Percentiles rank a stretch among this genome's conserved stretches.
Evolutionary conservation across 129 eudicot species (phyloP).

Genomic region (Flaveria trinervia): DNA sequence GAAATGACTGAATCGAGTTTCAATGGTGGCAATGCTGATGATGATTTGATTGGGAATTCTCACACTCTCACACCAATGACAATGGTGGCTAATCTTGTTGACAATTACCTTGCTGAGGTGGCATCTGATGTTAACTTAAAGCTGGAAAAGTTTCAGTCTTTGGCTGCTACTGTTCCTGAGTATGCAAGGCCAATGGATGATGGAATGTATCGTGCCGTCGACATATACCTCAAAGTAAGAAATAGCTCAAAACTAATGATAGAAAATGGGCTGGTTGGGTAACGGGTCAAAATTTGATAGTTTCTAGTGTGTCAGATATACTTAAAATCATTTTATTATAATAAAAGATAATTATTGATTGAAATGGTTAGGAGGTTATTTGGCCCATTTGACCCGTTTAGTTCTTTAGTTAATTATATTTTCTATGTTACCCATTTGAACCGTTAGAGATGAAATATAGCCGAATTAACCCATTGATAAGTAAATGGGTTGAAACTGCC

Average conservation of each 20-base stretch:
- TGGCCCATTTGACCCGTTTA: neutral
- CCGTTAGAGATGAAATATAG: neutral
- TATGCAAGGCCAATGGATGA: constrained; percentile 63
- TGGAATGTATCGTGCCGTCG: constrained; percentile 71
- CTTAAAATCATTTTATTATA: neutral
- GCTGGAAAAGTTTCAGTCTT: constrained; percentile 52
- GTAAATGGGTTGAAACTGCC: neutral
- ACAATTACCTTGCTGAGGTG: constrained; percentile 72
- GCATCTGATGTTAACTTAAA: constrained; percentile 78
- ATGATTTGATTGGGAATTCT: constrained; percentile 38
- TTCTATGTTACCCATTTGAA: neutral
- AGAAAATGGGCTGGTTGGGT: neutral
- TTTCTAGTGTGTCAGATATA: neutral
- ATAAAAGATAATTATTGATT: neutral
- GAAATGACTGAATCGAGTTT: constrained; percentile 42
- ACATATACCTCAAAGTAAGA: constrained; percentile 72
- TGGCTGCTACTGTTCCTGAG: constrained; percentile 67
- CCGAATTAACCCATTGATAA: neutral
- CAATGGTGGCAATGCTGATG: constrained; percentile 50
- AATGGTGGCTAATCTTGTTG: constrained; percentile 72
- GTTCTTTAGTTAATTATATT: neutral
- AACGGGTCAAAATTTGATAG: neutral
- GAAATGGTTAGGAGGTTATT: neutral
- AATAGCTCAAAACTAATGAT: neutral
- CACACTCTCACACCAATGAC: constrained; percentile 52